These are phyloP conservation scores for Berberis thunbergii DNA, from an alignment of 164 flowering plant genomes.

Conservation along the genomic window DNA sequence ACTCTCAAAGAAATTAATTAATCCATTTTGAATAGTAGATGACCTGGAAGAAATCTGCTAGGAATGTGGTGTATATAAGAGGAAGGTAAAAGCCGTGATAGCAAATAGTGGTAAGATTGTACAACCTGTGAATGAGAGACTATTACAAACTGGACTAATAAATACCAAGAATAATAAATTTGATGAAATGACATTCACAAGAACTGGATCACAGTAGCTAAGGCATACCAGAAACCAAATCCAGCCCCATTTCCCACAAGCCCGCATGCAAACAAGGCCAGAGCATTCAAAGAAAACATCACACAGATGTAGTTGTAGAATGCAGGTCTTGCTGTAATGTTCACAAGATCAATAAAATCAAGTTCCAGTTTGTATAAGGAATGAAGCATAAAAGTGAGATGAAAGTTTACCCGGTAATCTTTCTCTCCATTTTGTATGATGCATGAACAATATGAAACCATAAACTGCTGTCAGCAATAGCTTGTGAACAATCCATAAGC, in stretches of 20 bases:
- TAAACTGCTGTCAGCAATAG: constrained; percentile 58
- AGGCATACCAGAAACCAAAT: constrained; percentile 60
- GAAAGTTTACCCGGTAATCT: constrained; percentile 60
- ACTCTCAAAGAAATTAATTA: not conserved
- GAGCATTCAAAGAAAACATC: constrained; percentile 52
- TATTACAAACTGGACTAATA: not conserved
- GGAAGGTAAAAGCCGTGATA: constrained; percentile 86
- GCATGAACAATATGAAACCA: constrained; percentile 57
- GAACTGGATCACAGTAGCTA: not conserved
- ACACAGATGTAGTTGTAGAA: constrained; percentile 56
- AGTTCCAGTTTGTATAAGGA: too few relatives aligned
- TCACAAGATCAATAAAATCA: not conserved
- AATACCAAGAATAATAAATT: not conserved
- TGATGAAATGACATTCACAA: not conserved
- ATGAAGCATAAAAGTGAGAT: not conserved
- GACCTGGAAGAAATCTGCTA: constrained; percentile 95
- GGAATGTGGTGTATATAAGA: constrained; percentile 59
- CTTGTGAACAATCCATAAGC: constrained; percentile 56
- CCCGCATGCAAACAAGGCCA: constrained; percentile 44
- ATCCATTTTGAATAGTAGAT: not conserved
- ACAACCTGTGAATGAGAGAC: constrained; percentile 48
- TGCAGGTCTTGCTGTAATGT: constrained; percentile 64
- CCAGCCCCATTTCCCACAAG: constrained; percentile 45
- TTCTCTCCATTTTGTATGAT: constrained; percentile 81
- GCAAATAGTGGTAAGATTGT: constrained; percentile 40